These are phyloP conservation scores for Plectosphaerella cucumerina DNA, from an alignment of 2,329 filamentous ascomycete species.

Conservation along the genomic window DNA sequence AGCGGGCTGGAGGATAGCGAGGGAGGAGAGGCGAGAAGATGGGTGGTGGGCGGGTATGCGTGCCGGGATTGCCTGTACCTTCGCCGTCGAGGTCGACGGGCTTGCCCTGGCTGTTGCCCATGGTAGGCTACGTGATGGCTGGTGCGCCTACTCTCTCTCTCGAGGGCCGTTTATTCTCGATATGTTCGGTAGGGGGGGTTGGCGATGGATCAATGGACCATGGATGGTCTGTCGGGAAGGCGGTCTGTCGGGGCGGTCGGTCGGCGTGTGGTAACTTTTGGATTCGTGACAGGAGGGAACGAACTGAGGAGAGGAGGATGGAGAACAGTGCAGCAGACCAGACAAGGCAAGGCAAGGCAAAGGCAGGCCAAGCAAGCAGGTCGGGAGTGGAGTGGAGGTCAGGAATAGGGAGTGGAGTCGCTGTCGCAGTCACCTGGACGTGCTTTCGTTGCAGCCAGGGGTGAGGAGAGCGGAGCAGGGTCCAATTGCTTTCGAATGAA, in stretches of 20 bases:
- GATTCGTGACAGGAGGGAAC: constrained; percentile 1
- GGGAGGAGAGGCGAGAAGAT: constrained; percentile 8
- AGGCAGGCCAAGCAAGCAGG: neutral
- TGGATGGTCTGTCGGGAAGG: neutral
- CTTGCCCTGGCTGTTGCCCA: constrained; percentile 96
- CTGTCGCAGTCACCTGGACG: constrained; percentile 3
- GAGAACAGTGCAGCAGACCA: constrained; percentile 2
- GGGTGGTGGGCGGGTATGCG: neutral
- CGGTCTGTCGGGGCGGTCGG: neutral
- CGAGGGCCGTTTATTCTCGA: neutral
- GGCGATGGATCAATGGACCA: neutral
- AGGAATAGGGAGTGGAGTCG: constrained; percentile 4
- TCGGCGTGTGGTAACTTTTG: neutral
- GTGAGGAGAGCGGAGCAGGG: constrained; percentile 1
- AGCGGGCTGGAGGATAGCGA: constrained; percentile 5
- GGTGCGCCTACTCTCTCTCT: neutral
- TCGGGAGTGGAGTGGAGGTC: constrained; percentile 1
- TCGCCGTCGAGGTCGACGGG: constrained; percentile 89
- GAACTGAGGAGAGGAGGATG: neutral
- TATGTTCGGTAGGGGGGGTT: neutral
- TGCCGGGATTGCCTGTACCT: constrained; percentile 52
- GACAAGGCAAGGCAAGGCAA: neutral
- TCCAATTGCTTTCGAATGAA: constrained; percentile 3
- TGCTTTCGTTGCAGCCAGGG: neutral
- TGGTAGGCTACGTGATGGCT: constrained; percentile 32